Base-by-base conservation (phyloP, 257 asterid genomes). In the Ajuga chamaepitys region DNA sequence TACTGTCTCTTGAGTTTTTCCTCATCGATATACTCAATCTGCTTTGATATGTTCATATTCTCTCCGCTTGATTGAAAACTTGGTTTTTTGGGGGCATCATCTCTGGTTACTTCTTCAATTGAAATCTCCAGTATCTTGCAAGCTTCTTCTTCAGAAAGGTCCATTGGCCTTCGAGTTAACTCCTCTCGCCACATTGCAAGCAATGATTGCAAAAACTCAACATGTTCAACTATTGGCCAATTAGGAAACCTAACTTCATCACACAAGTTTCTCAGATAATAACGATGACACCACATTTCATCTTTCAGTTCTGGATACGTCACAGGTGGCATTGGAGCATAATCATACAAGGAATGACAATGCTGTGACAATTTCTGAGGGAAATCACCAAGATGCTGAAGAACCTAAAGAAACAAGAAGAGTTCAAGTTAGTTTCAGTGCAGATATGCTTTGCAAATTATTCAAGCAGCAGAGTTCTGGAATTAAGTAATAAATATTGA, bases 221-320 rank as follows among this genome's bases (percentile, higher is more conserved):
- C 96, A 80, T 94, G 99, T 75, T 94, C 99, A 77, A 90, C 99
- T 50, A 94, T 86, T 57, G 99, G 97, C 99, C 99, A 94, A 76
- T 85, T 88, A 42, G 97, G 95, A 83, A 94, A 94, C 70, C 97
- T 82, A 71, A 94, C 79, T 81, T 94, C 99, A 72, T 94, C 99
- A 73, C 99, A 94, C 67, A 94, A 81, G 79, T 90, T 94, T 40
- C 91, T 79, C 25, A 94, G 95, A 78, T 94, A 89, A 74, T 90
- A 94, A 30, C 97, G 99, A 74, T 94, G 99, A 79, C 97, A 90
- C 96, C 99, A 94, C 99, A 88, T 94, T 83, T 90, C 99, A 75
- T 94, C 96, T 79, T 78, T 94, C 81, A 94, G 88, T 85, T 94
- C 96, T 57, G 96, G 92, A 72, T 94, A 94, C 0, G 99, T 93